Base-by-base conservation (phyloP, 345 rosid genomes). In the Pugionium cornutum region DNA sequence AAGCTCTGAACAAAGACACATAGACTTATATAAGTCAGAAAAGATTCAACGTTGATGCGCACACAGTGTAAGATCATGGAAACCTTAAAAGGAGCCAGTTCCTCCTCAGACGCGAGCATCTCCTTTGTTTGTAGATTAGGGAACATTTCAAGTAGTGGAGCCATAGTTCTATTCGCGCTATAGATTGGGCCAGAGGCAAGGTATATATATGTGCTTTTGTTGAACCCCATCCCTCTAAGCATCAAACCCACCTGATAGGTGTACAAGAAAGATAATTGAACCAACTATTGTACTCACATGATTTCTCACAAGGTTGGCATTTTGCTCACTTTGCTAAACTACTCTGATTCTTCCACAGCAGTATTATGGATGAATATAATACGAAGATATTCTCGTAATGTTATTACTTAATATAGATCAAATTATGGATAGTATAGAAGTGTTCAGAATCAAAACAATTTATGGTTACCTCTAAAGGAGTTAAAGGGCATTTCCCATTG, bases 181-280 rank as follows among this genome's bases (percentile, higher is more conserved):
- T 95, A 91, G 76, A 95, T 95, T 75, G 84, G 82, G 56, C 99
- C 99, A 69, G 99, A 89, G 44, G 99, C 99, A 79, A 95, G 78
- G 79, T 36, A 95, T n/a, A 95, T 87, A 53, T 79, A 80, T 1
- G 98, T 95, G 75, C 81, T 86, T 66, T 83, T 87, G 77, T 81
- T 88, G 69, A 95, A 95, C 37, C 99, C 98, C 96, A 95, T 95
- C 72, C 99, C 99, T 79, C 99, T 86, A 49, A 95, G 89, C 96
- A 95, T 95, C 81, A 95, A 66, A 42, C 99, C 98, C 32, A 95
- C 99, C 99, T 91, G 76, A 73, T 45, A 66, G 30, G 51, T 46
- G n/a, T 26, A 61, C 67, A 32, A 66, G 51, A 50, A 57, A 71
- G 18, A 18, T 18, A 18, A 18, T 18, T 18, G 18, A 18, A 18